Conservation (phyloP, 495 filamentous ascomycete species). For the Chlorociboria aeruginascens region DNA sequence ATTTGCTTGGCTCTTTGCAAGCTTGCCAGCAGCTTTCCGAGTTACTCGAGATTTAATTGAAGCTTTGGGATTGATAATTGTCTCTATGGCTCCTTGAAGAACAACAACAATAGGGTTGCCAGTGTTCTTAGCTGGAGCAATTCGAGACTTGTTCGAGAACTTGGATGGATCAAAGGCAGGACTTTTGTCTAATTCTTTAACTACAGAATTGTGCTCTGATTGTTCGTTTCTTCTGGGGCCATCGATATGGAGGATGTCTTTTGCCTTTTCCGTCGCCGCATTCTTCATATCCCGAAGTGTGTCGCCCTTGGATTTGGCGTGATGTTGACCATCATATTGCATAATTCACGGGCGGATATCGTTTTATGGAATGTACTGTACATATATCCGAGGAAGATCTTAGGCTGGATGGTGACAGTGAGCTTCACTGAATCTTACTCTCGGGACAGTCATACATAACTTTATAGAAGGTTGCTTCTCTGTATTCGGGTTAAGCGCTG, state of each 20-base stretch:
- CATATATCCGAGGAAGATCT: too few species aligned
- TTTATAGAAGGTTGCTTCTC: too few species aligned
- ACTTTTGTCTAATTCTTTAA: conserved; percentile 5
- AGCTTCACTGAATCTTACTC: too few species aligned
- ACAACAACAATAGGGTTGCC: background rate
- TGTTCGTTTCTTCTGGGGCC: background rate
- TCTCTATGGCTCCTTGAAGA: conserved; percentile 8
- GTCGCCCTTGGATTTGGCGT: background rate
- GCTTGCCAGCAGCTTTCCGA: conserved; percentile 20
- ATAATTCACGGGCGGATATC: too few species aligned
- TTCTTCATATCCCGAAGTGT: background rate
- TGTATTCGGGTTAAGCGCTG: too few species aligned
- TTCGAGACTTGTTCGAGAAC: conserved; percentile 5
- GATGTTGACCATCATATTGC: too few species aligned
- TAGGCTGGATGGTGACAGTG: too few species aligned
- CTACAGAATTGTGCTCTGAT: background rate
- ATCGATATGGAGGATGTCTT: background rate
- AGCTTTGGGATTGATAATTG: conserved; percentile 23
- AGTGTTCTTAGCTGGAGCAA: background rate
- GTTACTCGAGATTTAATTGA: conserved; percentile 22
- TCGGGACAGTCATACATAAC: too few species aligned
- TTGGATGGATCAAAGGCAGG: conserved; percentile 11
- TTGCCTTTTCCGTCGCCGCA: background rate
- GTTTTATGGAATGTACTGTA: too few species aligned
- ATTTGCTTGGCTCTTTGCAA: conserved; percentile 25